These are phyloP conservation scores for Rhododendron ovatum DNA, from an alignment of 148 eudicot species.

Conservation along the genomic window DNA sequence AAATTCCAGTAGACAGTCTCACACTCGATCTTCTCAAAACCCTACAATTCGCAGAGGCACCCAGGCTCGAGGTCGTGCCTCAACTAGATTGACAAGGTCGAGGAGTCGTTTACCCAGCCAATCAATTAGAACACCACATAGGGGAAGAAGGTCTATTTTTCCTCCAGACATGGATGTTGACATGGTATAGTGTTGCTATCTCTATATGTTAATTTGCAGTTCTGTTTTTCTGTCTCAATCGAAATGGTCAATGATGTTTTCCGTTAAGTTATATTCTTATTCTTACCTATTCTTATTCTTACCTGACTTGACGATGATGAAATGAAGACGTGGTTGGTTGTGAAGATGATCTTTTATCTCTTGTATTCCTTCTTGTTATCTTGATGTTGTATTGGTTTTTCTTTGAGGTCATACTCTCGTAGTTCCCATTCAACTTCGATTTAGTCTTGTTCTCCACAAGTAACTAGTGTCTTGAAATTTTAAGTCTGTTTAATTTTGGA, in stretches of 20 bases:
- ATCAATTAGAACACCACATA: slow-evolving; percentile 31
- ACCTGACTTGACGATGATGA: not conserved
- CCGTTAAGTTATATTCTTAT: not conserved
- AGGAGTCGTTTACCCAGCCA: slow-evolving; percentile 50
- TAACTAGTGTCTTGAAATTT: not conserved
- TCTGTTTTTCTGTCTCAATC: not conserved
- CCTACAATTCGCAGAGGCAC: slow-evolving; percentile 36
- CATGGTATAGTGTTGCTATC: slow-evolving; percentile 46
- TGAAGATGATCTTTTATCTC: slow-evolving; percentile 2
- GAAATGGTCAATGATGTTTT: not conserved
- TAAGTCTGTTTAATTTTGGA: not conserved
- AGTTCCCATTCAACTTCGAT: not conserved
- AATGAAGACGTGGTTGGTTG: not conserved
- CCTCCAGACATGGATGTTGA: slow-evolving; percentile 77
- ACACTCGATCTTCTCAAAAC: slow-evolving; percentile 34
- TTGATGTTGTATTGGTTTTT: not conserved
- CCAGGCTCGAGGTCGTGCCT: slow-evolving; percentile 33
- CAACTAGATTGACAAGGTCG: slow-evolving; percentile 42
- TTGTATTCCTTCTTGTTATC: not conserved
- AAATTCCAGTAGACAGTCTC: slow-evolving; percentile 30
- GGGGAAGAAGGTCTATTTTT: slow-evolving; percentile 33
- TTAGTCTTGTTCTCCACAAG: not conserved
- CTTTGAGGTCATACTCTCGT: not conserved
- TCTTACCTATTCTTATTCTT: slow-evolving; percentile 5
- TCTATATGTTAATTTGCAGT: slow-evolving; percentile 3